Percentiles rank a stretch among this genome's conserved stretches.
Evolutionary conservation across 371 early-diverging fungal genomes (phyloP).

Genomic region (Batkoa obscura): DNA sequence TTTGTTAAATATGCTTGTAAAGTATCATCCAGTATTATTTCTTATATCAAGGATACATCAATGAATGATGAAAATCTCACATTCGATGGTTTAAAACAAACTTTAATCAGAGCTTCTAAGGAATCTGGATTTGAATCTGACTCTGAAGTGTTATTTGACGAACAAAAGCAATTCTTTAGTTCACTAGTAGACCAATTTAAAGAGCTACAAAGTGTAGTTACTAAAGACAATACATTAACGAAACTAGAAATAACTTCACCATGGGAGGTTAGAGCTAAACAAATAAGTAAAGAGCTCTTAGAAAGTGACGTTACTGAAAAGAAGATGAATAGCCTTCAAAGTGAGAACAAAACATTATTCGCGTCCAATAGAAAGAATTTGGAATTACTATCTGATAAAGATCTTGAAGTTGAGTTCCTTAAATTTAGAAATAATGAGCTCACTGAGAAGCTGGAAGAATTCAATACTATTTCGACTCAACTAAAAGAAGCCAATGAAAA

Average conservation of each 20-base stretch:
- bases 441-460: slow-evolving; percentile 29
- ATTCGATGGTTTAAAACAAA: neutral
- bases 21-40: neutral
- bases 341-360: slow-evolving; percentile 53
- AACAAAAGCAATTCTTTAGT: too few species aligned
- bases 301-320: slow-evolving; percentile 59
- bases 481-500: slow-evolving; percentile 28
- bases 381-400: slow-evolving; percentile 50
- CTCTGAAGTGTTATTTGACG: slow-evolving; percentile 7
- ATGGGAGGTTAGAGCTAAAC: slow-evolving; percentile 62
- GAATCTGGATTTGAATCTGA: neutral
- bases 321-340: slow-evolving; percentile 46
- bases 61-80: neutral
- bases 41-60: neutral
- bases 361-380: slow-evolving; percentile 58
- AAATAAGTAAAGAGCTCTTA: slow-evolving; percentile 52
- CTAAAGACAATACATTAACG: neutral
- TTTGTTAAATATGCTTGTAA: neutral
- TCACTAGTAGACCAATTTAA: too few species aligned
- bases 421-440: slow-evolving; percentile 40
- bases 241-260: too few species aligned
- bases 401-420: slow-evolving; percentile 54
- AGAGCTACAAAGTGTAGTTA: neutral
- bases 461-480: slow-evolving; percentile 15
- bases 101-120: neutral